Percentiles rank a stretch among this genome's conserved stretches.
Evolutionary conservation across 441 rosid genomes (phyloP).

Genomic region (Gossypium davidsonii): DNA sequence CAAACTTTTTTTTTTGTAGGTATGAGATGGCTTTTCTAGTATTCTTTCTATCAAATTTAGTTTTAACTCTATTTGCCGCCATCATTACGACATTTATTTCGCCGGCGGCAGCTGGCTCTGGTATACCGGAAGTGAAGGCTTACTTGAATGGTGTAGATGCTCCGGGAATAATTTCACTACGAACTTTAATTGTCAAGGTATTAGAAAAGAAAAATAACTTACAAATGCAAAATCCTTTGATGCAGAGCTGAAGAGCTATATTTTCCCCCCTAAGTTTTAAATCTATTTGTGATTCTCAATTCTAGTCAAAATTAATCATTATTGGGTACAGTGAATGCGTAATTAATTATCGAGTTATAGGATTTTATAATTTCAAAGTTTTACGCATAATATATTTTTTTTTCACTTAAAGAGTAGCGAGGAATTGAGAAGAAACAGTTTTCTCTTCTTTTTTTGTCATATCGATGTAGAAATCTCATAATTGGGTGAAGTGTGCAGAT

Average conservation of each 20-base stretch:
- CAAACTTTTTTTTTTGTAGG: conserved; percentile 31
- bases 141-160: conserved; percentile 90
- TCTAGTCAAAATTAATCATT: background rate
- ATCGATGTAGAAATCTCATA: background rate
- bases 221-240: background rate
- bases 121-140: conserved; percentile 94
- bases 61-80: conserved; percentile 59
- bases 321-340: background rate
- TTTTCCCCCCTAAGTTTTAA: background rate
- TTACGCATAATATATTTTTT: background rate
- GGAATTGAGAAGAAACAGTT: background rate
- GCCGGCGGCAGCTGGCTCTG: conserved; percentile 89
- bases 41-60: conserved; percentile 53
- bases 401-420: background rate
- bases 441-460: background rate
- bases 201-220: background rate
- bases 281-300: background rate
- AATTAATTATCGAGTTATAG: background rate
- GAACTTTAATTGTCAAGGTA: conserved; percentile 70
- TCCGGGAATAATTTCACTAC: conserved; percentile 53
- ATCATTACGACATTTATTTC: conserved; percentile 58
- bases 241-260: background rate
- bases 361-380: background rate
- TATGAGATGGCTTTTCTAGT: conserved; percentile 54
- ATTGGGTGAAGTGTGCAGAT: conserved; percentile 35